Conservation (phyloP, 192 early-diverging fungal genomes). For the Backusella australiensis region DNA sequence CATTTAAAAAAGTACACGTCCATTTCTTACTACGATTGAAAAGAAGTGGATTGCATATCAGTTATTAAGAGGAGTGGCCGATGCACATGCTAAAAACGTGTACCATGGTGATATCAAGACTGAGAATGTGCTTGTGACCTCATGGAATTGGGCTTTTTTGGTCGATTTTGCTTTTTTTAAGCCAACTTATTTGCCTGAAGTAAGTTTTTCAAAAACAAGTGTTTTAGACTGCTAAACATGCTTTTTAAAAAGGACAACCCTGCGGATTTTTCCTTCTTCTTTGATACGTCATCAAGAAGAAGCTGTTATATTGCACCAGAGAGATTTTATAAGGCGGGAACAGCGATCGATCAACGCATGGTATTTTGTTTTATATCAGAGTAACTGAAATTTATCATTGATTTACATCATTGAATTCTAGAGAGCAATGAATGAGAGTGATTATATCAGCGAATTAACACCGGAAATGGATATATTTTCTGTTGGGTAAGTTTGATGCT, state of each 20-base stretch:
- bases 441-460: slow-evolving; percentile 49
- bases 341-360: slow-evolving; percentile 53
- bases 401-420: background rate
- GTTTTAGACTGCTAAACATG: background rate
- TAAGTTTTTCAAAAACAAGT: slow-evolving; percentile 16
- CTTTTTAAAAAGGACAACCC: slow-evolving; percentile 76
- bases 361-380: slow-evolving; percentile 21
- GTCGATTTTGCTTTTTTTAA: slow-evolving; percentile 91
- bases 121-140: slow-evolving; percentile 92
- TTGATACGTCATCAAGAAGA: slow-evolving; percentile 86
- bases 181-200: slow-evolving; percentile 89
- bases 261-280: slow-evolving; percentile 94
- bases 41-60: slow-evolving; percentile 97
- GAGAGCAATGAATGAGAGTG: slow-evolving; percentile 32
- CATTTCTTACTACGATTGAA: slow-evolving; percentile 83
- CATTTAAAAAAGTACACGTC: slow-evolving; percentile 71
- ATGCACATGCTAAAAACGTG: slow-evolving; percentile 71
- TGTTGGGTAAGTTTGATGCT: slow-evolving; percentile 60
- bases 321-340: slow-evolving; percentile 80
- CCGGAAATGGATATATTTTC: slow-evolving; percentile 96
- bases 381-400: background rate
- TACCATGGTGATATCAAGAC: slow-evolving; percentile 97
- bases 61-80: slow-evolving; percentile 74
- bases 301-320: slow-evolving; percentile 96
- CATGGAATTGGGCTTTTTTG: slow-evolving; percentile 93